phyloP scores from a whole-genome alignment of 108 stramenopile species.

The Cyclostephanos invisitatus region DNA sequence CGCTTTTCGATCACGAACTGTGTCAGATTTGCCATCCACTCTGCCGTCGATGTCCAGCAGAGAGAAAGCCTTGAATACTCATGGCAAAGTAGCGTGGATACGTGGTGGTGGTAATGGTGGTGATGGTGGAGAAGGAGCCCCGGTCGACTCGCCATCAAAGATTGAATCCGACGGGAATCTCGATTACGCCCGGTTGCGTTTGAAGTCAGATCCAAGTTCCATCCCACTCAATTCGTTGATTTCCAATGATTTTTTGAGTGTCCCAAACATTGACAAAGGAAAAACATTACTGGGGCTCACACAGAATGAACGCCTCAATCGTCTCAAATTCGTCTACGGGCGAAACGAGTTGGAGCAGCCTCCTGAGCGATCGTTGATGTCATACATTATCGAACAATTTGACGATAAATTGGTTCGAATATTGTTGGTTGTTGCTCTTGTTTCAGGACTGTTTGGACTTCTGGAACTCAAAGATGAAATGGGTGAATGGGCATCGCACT shows the following conservation, averaged over 20 bases:
- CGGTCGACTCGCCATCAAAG: conserved; percentile 68
- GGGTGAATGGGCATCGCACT: conserved; percentile 23
- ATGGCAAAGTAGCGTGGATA: neutral
- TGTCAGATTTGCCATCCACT: conserved; percentile 13
- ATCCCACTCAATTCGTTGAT: conserved; percentile 35
- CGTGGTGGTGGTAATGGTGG: conserved; percentile 3
- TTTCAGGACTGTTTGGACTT: conserved; percentile 71
- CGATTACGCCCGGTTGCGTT: conserved; percentile 33
- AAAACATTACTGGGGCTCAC: conserved; percentile 36
- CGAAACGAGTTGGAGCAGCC: conserved; percentile 58
- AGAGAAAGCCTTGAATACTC: neutral
- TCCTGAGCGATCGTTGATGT: conserved; percentile 47
- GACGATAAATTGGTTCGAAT: conserved; percentile 89
- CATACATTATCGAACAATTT: conserved; percentile 82
- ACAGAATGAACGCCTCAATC: conserved; percentile 18
- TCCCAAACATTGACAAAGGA: conserved; percentile 27
- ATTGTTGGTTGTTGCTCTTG: conserved; percentile 69
- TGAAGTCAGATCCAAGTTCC: conserved; percentile 43
- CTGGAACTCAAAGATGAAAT: conserved; percentile 63
- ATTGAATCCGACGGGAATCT: conserved; percentile 54
- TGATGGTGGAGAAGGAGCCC: conserved; percentile 4
- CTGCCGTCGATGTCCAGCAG: conserved; percentile 7
- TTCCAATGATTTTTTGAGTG: conserved; percentile 33
- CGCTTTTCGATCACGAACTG: conserved; percentile 17
- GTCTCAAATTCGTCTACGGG: conserved; percentile 54